Evolutionary conservation across 164 flowering plant genomes (phyloP), one percentile per base, ranked within the genome.

Genomic region (Nymphaea thermarum): DNA sequence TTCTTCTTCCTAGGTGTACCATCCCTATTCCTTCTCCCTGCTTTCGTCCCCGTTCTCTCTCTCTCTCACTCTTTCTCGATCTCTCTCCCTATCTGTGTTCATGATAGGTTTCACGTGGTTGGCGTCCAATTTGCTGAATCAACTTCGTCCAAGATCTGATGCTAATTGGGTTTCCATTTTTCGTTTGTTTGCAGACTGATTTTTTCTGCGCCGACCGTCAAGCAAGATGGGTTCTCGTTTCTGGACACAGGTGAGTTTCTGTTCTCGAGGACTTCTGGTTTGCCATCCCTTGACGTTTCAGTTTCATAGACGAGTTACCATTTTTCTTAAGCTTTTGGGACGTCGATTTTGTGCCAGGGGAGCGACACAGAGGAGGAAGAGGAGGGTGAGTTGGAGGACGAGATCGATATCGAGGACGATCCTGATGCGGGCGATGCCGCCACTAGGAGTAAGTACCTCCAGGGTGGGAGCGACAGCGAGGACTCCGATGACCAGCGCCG

Each of bases 401-500:
- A 43, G 43, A 59, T 18, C 16, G 77, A 67, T 25, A 63, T 73
- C 67, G 86, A 64, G 4, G 78, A 68, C 41, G 69, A 43, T 17
- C 78, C 59, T 7, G 83, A 79, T 8, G 0, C 83, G 2, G 25
- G 81, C 17, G 73, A 64, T 3, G 68, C 71, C 14, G 36, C 74
- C n/a, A 75, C 76, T 44, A 79, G 81, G 43, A 83, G 71, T 67
- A 81, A 77, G 66, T 90, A 90, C 68, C 76, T 85, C 4, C 64
- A 70, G 4, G 74, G 74, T 71, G 87, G 70, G 1, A 82, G 86
- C 65, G 92, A 89, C 44, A 82, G 83, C 47, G 98, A 93, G 75
- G 93, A 85, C 16, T 72, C 83, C 4, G 92, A 83, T 70, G 86
- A 71, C 18, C 82, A 85, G 45, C 82, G 79, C 76, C 86, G 96